Base-by-base conservation (phyloP, 192 early-diverging fungal species). In the Linnemannia zychae region DNA sequence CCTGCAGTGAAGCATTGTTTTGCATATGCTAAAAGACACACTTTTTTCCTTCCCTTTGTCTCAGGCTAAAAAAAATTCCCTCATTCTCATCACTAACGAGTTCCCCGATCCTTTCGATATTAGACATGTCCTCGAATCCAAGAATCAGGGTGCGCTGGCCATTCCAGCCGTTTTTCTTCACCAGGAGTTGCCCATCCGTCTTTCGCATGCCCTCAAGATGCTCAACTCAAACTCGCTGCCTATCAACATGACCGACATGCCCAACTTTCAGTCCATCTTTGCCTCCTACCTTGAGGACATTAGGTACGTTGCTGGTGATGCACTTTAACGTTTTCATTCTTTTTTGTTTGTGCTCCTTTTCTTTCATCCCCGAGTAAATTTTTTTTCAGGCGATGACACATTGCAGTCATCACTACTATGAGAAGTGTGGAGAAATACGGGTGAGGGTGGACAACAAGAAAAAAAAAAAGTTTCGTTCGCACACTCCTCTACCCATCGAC, bases 141-240 rank as follows among this genome's bases (percentile, higher is more conserved):
- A 79, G 71, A 77, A 67, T 49, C 84, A 80, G 36, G 63, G 72
- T 16, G 79, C 78, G 33, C 53, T 80, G 12, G 75, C 80, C 22
- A 86, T 86, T 33, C 84, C 92, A 1, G 92, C 92, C 1, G 79
- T 84, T 28, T 92, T 92, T 57, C 65, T 92, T 77, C 88, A 91
- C 76, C 89, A 88, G 65, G 92, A 92, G 79, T 77, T 92, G 72
- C 91, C 92, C 12, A 91, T 91, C 67, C 89, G 92, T 28, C 86
- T 92, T 22, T 90, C 90, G 22, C 92, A 92, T 71, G 90, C 91
- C 3, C 79, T 90, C n/a, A 88, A 79, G 31, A 88, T 91, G 65
- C 90, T 92, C 52, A 87, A 88, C 75, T 84, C 87, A 12, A 88
- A 79, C 47, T 77, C 82, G 67, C 86, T 89, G 67, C 89, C 88